Base-by-base conservation (phyloP, 331 rosid genomes). In the Quercus phellos region DNA sequence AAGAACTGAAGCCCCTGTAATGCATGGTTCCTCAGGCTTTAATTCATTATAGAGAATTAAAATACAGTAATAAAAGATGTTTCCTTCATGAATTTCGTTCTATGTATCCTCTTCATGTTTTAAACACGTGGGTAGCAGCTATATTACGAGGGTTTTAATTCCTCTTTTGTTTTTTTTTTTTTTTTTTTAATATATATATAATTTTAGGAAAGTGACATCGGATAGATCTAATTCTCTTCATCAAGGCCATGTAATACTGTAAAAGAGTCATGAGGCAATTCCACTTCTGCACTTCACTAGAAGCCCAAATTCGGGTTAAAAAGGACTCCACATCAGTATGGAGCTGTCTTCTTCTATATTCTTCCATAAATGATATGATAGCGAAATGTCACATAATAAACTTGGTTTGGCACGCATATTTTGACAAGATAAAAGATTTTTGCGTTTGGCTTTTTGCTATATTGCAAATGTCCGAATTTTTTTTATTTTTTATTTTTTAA, bases 21-120 rank as follows among this genome's bases (percentile, higher is more conserved):
- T 29, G 54, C 68, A 74, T 63, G 42, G 74, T 50, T 74, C 2
- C 27, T 74, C 64, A 70, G 61, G 69, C 50, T 81, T 87, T 75
- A 22, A 68, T 21, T 53, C 50, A 8, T 74, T 64, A 55, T 53
- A 11, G 72, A 55, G 75, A 59, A 55, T 55, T 58, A 68, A 79
- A 38, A 76, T 77, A 79, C 72, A 53, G 74, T 64, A 58, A 71
- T 26, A 73, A 55, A 63, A 34, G 73, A 76, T 61, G 84, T 78
- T 69, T 27, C 73, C 53, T 84, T 70, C 60, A 54, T 51, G 68
- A 75, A 73, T 79, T 61, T 61, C 38, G 38, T 27, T 61, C 67
- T 11, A 8, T 22, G 64, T 58, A 58, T 58, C 17, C 27, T 60
- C n/a, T 60, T 34, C 34, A 60, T 26, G 19, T 26, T 38, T 38